These are phyloP conservation scores for Ammopiptanthus mongolicus DNA, from an alignment of 306 rosid species.

Conservation along the genomic window DNA sequence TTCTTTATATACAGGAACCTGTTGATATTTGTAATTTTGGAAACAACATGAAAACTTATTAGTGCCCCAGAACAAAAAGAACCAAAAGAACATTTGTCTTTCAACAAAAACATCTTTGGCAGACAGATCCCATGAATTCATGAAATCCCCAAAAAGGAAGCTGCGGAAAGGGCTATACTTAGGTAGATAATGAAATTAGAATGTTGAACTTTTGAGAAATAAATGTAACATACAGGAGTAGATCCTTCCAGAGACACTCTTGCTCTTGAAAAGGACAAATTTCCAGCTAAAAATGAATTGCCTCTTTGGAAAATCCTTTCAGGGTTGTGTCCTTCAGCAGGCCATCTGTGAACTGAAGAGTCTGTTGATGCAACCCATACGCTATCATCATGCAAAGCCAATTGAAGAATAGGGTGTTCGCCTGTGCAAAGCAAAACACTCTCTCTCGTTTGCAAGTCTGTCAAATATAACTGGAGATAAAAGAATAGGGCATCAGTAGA, in stretches of 20 bases:
- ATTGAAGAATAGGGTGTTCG: slow-evolving; percentile 63
- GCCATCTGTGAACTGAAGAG: slow-evolving; percentile 73
- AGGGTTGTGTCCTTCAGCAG: slow-evolving; percentile 69
- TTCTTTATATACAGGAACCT: slow-evolving; percentile 78
- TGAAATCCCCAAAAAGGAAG: background rate
- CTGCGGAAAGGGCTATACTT: background rate
- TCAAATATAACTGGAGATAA: slow-evolving; percentile 64
- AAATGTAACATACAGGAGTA: slow-evolving; percentile 49
- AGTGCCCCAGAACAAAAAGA: background rate
- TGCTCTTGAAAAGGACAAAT: slow-evolving; percentile 69
- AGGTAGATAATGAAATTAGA: background rate
- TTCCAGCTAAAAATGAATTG: slow-evolving; percentile 73
- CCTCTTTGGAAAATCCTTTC: slow-evolving; percentile 65
- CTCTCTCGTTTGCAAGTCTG: slow-evolving; percentile 84
- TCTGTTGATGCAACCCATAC: slow-evolving; percentile 80
- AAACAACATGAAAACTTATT: slow-evolving; percentile 6
- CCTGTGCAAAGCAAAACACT: slow-evolving; percentile 77
- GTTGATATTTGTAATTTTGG: slow-evolving; percentile 3
- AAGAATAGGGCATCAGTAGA: slow-evolving; percentile 32
- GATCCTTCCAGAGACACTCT: slow-evolving; percentile 78
- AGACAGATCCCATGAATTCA: background rate
- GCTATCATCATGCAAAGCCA: slow-evolving; percentile 71
- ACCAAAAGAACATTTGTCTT: slow-evolving; percentile 3
- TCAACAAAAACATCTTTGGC: background rate
- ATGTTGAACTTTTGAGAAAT: background rate